Evolutionary conservation across 495 filamentous ascomycete genomes (phyloP), one percentile per base, ranked within the genome.

Genomic region (Podospora tetraspora): DNA sequence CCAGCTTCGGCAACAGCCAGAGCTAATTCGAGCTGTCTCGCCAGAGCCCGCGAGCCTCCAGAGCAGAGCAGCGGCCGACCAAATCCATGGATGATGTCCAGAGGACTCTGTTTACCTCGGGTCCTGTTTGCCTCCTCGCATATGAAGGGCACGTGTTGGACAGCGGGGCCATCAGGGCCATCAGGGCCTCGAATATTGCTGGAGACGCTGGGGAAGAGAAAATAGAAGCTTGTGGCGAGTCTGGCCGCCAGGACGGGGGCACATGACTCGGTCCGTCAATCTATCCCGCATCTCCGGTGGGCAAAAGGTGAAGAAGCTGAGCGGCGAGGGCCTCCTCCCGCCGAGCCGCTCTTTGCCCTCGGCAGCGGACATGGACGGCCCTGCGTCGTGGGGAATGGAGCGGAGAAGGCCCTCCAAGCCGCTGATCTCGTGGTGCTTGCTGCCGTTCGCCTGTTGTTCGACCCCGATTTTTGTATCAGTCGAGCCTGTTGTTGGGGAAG

Each of bases 201-300:
- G 62, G 37, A 66, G 29, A 62, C 32, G 68, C 57, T 23, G 43
- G 43, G 19, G 43, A 52, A 8, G 43, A 43, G 43, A 57, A 29
- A 63, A 70, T 69, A 73, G 43, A 70, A 61, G 56, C 52, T 59
- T 34, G 71, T 72, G 75, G 75, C 70, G 63, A 75, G n/a, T 73
- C 59, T 62, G 70, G 69, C 68, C 62, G 37, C 37, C n/a, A 22
- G 52, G 43, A 21, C 34, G 29, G 62, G 27, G 66, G 70, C 73
- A 73, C 70, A 75, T 75, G 75, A 72, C 73, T 63, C 56, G 25
- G 30, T 52, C 63, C 9, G 63, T 68, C 72, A 73, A 72, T 75
- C 69, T 75, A 73, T 67, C 68, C 57, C 32, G 60, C 52, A 22
- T 59, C 22, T 34, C 29, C 59, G 56, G 57, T 60, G 11, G 61